These are phyloP conservation scores for Fraxinus angustifolia DNA, from an alignment of 305 asterid species.

Conservation along the genomic window DNA sequence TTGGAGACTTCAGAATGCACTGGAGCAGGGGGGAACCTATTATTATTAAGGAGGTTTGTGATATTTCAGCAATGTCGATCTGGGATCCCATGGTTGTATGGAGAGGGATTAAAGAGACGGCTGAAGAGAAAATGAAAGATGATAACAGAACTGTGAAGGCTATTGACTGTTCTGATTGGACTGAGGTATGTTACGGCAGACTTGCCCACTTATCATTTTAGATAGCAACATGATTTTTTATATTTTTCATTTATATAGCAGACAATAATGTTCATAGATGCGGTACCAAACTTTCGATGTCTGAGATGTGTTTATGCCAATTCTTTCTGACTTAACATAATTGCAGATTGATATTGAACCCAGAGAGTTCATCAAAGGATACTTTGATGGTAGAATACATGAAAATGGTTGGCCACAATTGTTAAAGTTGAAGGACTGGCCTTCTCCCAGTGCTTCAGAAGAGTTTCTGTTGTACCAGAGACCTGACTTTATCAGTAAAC, in stretches of 20 bases:
- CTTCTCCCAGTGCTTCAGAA: constrained; percentile 87
- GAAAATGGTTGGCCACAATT: constrained; percentile 66
- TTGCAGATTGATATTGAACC: constrained; percentile 73
- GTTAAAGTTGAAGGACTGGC: constrained; percentile 96
- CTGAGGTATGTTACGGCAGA: constrained; percentile 54
- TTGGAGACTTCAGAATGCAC: constrained; percentile 66
- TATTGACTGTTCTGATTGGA: constrained; percentile 55
- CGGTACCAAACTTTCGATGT: neutral
- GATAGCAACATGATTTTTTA: constrained; percentile 16
- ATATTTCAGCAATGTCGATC: constrained; percentile 53
- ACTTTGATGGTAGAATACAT: constrained; percentile 67
- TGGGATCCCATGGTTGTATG: constrained; percentile 89
- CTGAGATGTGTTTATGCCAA: constrained; percentile 17
- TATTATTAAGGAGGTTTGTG: constrained; percentile 71
- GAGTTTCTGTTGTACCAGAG: constrained; percentile 89
- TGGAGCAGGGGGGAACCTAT: constrained; percentile 87
- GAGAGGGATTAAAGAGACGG: constrained; percentile 74
- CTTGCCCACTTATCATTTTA: constrained; percentile 16
- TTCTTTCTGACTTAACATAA: constrained; percentile 26
- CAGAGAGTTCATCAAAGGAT: constrained; percentile 81
- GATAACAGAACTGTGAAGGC: constrained; percentile 72
- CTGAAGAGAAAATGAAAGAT: constrained; percentile 73
- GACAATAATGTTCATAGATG: constrained; percentile 8
- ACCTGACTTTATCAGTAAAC: constrained; percentile 82
- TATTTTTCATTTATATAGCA: constrained; percentile 10